A percentile compares a stretch with the other conserved stretches of the same genome.
Conservation (phyloP, 371 early-diverging fungal species). For the Mortierella sp. region DNA sequence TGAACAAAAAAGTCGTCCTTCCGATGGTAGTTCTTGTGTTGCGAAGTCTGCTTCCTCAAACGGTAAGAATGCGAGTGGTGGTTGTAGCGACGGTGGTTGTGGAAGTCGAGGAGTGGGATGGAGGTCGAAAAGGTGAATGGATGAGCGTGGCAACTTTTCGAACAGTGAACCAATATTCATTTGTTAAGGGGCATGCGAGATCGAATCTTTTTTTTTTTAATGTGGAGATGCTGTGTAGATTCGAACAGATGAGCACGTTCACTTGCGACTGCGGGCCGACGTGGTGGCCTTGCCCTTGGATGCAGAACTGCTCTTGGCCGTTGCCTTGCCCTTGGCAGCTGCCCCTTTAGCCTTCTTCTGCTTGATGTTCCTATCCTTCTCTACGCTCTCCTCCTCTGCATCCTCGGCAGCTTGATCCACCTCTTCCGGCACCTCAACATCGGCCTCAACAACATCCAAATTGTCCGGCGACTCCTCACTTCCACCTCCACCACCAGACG, state of each 20-base stretch:
- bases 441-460: constrained; percentile 73
- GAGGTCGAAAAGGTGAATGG: not conserved
- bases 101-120: not conserved
- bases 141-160: constrained; percentile 5
- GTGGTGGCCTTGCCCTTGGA: constrained; percentile 52
- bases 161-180: not conserved
- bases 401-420: constrained; percentile 70
- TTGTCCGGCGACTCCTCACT: constrained; percentile 76
- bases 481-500: constrained; percentile 60
- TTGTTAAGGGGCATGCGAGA: not conserved
- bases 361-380: constrained; percentile 65
- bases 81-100: not conserved
- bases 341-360: constrained; percentile 44
- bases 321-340: constrained; percentile 1
- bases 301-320: constrained; percentile 5
- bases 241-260: not conserved
- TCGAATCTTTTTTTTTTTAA: not conserved
- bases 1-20: not conserved
- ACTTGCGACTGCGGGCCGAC: constrained; percentile 23
- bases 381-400: constrained; percentile 62
- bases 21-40: not conserved
- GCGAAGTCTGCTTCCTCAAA: not conserved
- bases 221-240: no score
- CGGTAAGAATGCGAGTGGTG: not conserved
- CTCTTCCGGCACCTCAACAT: constrained; percentile 67